Base-by-base conservation (phyloP, 2,329 filamentous ascomycete genomes). In the Colletotrichum sp. region DNA sequence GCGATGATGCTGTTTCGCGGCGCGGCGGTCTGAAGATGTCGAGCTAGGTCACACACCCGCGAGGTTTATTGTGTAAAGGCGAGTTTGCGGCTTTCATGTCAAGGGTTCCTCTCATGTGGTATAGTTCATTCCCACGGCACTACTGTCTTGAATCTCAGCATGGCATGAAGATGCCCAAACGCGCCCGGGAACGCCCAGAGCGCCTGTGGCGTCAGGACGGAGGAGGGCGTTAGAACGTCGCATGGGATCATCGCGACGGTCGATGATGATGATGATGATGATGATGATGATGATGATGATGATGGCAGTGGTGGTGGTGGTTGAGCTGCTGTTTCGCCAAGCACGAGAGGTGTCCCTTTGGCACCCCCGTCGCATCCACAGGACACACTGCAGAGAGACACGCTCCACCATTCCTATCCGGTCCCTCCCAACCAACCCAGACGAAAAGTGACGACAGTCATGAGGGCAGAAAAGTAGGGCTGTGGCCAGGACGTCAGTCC, bases 401-500 rank as follows among this genome's bases (percentile, higher is more conserved):
- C 55, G 13, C 55, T 59, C 55, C 62, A 21, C 62, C 65, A 59
- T 16, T 55, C 21, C 66, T 18, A 69, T 24, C 32, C 28, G 32
- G 24, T 52, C 34, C 32, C 10, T 39, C 32, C 21, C 52, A 28
- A 30, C 21, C n/a, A 57, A 69, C 66, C 21, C 32, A 39, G 6
- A 52, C 32, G 24, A 44, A 24, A 26, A 49, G 18, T 32, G 59
- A 62, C 28, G 36, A 63, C 59, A n/a, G 34, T 62, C 57, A 63
- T 63, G 68, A 70, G 68, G 68, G 68, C 68, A 70, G 30, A 44
- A 70, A 70, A 70, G 68, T 70, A 70, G 68, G 68, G 68, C 68
- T 70, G 68, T 70, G 68, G 68, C 9, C 57, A 34, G 57, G 21
- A 68, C 16, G 24, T 32, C 55, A 7, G 26, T 32, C 59, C 59